Conservation (phyloP, 495 filamentous ascomycete genomes). For the Annulohypoxylon bovei region DNA sequence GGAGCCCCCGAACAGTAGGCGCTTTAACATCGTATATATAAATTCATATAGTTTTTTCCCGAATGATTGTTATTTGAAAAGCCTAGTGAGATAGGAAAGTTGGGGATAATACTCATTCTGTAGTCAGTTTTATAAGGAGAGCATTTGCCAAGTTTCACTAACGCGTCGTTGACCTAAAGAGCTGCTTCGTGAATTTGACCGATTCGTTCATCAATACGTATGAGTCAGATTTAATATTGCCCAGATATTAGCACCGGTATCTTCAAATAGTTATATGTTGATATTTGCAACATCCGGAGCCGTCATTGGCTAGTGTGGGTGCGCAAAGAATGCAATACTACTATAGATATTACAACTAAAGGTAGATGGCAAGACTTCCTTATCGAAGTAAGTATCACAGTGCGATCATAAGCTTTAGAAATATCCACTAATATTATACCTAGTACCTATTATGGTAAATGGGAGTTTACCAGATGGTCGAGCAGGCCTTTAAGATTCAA, state of each 20-base stretch:
- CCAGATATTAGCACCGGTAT: not conserved
- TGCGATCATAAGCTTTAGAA: not conserved
- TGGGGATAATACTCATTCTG: not conserved
- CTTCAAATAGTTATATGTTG: not conserved
- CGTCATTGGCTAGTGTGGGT: not conserved
- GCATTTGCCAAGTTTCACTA: not conserved
- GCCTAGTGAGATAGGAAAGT: not conserved
- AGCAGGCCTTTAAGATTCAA: not conserved
- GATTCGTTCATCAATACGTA: not conserved
- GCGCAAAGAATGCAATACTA: not conserved
- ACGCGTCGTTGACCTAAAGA: too few species aligned
- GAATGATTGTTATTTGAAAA: not conserved
- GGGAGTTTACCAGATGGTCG: not conserved
- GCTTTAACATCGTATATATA: slow-evolving; percentile 4
- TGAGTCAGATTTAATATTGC: not conserved
- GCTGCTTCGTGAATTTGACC: too few species aligned
- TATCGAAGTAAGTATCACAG: not conserved
- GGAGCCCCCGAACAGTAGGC: not conserved
- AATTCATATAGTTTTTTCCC: not conserved
- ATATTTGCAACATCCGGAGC: not conserved
- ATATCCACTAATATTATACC: not conserved
- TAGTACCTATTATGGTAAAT: not conserved
- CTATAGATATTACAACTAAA: not conserved
- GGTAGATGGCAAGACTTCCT: not conserved
- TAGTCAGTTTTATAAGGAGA: not conserved